Percentiles rank a stretch among this genome's conserved stretches.
These are phyloP conservation scores for Bertia moriformis DNA, from an alignment of 2,329 filamentous ascomycete genomes.

Conservation along the genomic window DNA sequence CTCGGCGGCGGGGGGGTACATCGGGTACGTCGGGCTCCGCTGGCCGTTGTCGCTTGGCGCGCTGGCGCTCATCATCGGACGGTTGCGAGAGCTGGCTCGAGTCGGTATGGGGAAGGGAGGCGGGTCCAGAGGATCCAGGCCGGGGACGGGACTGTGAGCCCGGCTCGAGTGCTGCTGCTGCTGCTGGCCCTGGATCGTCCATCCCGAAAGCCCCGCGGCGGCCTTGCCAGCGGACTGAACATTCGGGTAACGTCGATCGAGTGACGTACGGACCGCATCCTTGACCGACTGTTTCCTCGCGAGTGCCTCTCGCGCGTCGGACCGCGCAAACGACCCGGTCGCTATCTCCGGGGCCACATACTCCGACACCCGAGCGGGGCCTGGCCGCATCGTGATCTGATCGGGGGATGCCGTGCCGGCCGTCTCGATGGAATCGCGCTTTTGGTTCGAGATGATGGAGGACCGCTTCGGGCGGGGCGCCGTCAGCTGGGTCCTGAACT, in stretches of 20 bases:
- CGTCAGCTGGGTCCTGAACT: neutral
- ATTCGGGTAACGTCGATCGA: slow-evolving; percentile 20
- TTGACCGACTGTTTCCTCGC: slow-evolving; percentile 24
- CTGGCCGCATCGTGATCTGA: neutral
- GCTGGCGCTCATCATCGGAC: slow-evolving; percentile 56
- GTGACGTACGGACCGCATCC: too few species aligned
- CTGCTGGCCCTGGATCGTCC: slow-evolving; percentile 49
- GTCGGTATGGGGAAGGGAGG: slow-evolving; percentile 89
- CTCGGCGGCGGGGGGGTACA: slow-evolving; percentile 57
- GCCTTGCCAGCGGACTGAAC: slow-evolving; percentile 34
- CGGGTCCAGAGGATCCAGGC: slow-evolving; percentile 67
- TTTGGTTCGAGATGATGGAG: slow-evolving; percentile 14
- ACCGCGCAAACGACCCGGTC: neutral
- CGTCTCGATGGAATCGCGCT: slow-evolving; percentile 48
- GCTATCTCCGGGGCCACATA: neutral
- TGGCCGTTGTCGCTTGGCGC: slow-evolving; percentile 51
- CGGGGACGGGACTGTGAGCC: slow-evolving; percentile 24
- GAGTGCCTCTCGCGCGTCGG: neutral
- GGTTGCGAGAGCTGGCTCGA: slow-evolving; percentile 70
- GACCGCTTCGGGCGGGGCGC: slow-evolving; percentile 15
- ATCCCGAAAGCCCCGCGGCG: slow-evolving; percentile 72
- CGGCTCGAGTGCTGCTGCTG: slow-evolving; percentile 43
- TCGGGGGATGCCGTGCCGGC: slow-evolving; percentile 20
- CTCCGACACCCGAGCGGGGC: neutral
- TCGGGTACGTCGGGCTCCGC: slow-evolving; percentile 55